Conservation (phyloP, 768 basidiomycete genomes). For the Tylopilus intermedius region DNA sequence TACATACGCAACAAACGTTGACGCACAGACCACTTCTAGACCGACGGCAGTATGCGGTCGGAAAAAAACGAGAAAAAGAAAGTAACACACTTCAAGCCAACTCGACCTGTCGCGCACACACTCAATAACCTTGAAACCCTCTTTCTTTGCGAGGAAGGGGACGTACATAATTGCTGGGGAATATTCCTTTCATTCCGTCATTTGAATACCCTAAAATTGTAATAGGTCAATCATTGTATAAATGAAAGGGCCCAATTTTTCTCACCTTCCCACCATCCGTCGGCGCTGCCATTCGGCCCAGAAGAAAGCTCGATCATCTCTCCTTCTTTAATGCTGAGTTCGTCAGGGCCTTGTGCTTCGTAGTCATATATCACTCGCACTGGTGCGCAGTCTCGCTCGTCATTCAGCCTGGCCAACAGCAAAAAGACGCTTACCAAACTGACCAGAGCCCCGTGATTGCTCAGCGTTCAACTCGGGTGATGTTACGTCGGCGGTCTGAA, state of each 20-base stretch:
- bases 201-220: conserved; percentile 50
- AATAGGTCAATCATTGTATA: conserved; percentile 22
- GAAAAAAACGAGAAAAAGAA: background rate
- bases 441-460: conserved; percentile 34
- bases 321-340: conserved; percentile 58
- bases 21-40: conserved; percentile 8
- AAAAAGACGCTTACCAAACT: conserved; percentile 44
- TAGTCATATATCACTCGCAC: conserved; percentile 85
- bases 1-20: conserved; percentile 24
- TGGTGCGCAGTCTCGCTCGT: conserved; percentile 25
- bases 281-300: conserved; percentile 57
- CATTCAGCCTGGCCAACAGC: conserved; percentile 1
- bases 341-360: conserved; percentile 65
- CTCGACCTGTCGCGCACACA: conserved; percentile 42
- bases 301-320: conserved; percentile 60
- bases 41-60: conserved; percentile 4
- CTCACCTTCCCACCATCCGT: conserved; percentile 87
- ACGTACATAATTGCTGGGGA: conserved; percentile 86
- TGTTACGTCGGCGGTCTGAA: conserved; percentile 39
- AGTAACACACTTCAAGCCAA: conserved; percentile 28
- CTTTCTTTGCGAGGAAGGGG: conserved; percentile 5
- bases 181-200: conserved; percentile 67
- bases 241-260: conserved; percentile 13
- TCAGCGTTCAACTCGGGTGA: conserved; percentile 6
- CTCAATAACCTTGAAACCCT: conserved; percentile 20